Conservation (phyloP, 306 rosid genomes). For the Vicia villosa region DNA sequence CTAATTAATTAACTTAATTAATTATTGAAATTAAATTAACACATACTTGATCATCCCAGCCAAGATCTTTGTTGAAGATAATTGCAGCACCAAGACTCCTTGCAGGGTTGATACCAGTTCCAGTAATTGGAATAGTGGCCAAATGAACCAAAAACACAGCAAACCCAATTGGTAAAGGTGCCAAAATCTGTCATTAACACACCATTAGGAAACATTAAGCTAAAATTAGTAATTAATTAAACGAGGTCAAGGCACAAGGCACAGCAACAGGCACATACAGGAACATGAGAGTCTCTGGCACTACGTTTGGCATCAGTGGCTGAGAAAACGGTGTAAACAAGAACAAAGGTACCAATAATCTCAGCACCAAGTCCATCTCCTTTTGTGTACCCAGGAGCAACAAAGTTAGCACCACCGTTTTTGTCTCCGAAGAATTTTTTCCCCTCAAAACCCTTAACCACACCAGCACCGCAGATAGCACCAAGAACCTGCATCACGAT, state of each 20-base stretch:
- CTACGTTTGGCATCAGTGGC: conserved; percentile 95
- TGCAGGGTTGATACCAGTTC: conserved; percentile 54
- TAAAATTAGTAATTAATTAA: background rate
- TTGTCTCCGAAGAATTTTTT: background rate
- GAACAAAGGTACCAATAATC: conserved; percentile 51
- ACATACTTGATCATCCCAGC: conserved; percentile 51
- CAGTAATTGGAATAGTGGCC: conserved; percentile 59
- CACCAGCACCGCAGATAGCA: conserved; percentile 61
- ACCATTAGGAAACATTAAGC: background rate
- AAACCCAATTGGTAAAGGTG: conserved; percentile 93
- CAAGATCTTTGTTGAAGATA: conserved; percentile 47
- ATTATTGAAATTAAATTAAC: background rate
- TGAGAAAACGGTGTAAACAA: conserved; percentile 69
- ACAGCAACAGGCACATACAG: conserved; percentile 40
- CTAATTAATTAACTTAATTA: too few species aligned
- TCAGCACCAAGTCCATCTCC: conserved; percentile 70
- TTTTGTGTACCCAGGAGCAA: conserved; percentile 72
- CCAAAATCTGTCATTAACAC: conserved; percentile 60
- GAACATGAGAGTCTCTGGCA: conserved; percentile 66
- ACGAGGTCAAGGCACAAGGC: too few species aligned
- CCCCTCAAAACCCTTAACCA: conserved; percentile 54
- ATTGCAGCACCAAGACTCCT: conserved; percentile 53
- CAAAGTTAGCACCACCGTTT: conserved; percentile 76
- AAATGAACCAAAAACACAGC: conserved; percentile 55
- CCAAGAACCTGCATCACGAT: conserved; percentile 84